Conservation (phyloP, 2,329 filamentous ascomycete genomes). For the Aspergillus aculeatinus region DNA sequence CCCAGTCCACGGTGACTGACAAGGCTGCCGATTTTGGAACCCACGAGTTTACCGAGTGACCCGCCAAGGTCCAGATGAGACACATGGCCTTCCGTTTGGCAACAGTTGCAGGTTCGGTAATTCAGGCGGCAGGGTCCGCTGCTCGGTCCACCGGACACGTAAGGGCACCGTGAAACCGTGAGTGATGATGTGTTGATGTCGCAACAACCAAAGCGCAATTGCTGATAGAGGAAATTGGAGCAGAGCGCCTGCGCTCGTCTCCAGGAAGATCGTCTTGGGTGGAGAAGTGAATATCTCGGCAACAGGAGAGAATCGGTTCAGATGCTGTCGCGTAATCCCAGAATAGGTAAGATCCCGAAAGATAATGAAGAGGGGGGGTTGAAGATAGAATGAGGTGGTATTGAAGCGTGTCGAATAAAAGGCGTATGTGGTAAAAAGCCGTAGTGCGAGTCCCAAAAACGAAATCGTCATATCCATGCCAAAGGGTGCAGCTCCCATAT, state of each 20-base stretch:
- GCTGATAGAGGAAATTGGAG: conserved; percentile 9
- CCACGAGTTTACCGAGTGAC: conserved; percentile 11
- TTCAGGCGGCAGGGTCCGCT: conserved; percentile 3
- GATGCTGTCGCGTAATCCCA: conserved; percentile 6
- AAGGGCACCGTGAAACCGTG: conserved; percentile 1
- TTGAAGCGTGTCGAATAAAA: conserved; percentile 16
- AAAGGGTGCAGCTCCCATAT: conserved; percentile 21
- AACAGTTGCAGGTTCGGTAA: conserved; percentile 4
- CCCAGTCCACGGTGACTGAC: conserved; percentile 2
- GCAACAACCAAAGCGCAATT: conserved; percentile 17
- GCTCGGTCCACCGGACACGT: conserved; percentile 12
- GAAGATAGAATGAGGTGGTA: conserved; percentile 8
- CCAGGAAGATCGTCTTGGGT: conserved; percentile 1
- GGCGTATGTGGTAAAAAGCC: conserved; percentile 19
- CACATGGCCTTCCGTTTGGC: background rate
- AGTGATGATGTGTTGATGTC: conserved; percentile 10
- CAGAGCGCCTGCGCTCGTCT: conserved; percentile 20
- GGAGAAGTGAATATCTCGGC: conserved; percentile 1
- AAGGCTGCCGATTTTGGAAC: conserved; percentile 11
- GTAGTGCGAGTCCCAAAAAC: conserved; percentile 27
- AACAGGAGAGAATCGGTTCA: conserved; percentile 1
- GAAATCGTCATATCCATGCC: conserved; percentile 37
- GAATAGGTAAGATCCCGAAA: conserved; percentile 10
- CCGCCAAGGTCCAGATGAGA: conserved; percentile 7
- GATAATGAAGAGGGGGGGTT: conserved; percentile 2